Evolutionary conservation across 2,329 filamentous ascomycete genomes (phyloP), one percentile per base, ranked within the genome.

Genomic region (Colletotrichum gigasporum): DNA sequence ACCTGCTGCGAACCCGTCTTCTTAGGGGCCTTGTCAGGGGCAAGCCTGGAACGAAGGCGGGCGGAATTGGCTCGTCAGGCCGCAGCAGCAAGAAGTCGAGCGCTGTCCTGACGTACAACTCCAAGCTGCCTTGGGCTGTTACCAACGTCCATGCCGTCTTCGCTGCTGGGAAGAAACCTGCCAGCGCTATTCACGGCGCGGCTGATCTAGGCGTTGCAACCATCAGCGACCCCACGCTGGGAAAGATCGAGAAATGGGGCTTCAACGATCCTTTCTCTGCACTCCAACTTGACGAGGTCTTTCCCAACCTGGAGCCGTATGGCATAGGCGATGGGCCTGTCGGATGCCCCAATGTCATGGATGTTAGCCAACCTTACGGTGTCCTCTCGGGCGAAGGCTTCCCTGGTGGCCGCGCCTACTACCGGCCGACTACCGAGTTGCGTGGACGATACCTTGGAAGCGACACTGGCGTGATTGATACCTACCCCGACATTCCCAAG

Each of bases 341-440:
- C 9, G 93, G 91, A 14, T 81, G 90, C 22, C 92, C 92, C 2
- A 97, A 97, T 71, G 87, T 91, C 34, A 94, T 97, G 91, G 94
- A 97, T 73, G 87, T 97, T 34, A 97, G 94, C 72, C 92, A 95
- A 71, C 86, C 87, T 8, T 94, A 92, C 73, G 95, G 95, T 8
- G 87, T 95, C 79, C 80, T 97, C 7, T 90, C 92, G 56, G 95
- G 94, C 3, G 93, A 97, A 79, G 94, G 93, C 2, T 93, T 91
- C 59, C 94, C 94, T 0, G 92, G 92, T 50, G 94, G 95, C 3
- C 89, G 90, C 59, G 85, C 88, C 44, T 96, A 94, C 74, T 96
- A 91, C 72, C 90, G 93, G 32, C 87, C 88, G 9, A 83, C 85
- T 2, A 88, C 89, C 47, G 93, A 97, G 76, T 88, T 90, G 76